A percentile compares a stretch with the other conserved stretches of the same genome.
phyloP scores from a whole-genome alignment of 148 eudicot species.

The Rhododendron kiyosumense region DNA sequence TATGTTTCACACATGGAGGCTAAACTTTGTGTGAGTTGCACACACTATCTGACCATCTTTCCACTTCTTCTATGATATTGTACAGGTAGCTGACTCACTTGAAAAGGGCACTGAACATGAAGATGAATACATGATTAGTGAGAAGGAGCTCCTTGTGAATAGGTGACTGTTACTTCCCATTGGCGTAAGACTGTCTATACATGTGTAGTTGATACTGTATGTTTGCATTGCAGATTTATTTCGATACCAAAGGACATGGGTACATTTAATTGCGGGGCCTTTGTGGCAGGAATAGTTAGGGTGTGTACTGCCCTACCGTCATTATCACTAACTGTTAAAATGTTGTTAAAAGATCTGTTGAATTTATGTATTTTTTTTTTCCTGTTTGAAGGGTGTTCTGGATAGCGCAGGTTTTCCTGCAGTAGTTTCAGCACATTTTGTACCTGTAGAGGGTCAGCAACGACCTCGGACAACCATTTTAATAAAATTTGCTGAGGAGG shows the following conservation, averaged over 20 bases:
- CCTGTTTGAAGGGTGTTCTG: conserved; percentile 76
- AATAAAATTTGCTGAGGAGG: conserved; percentile 99
- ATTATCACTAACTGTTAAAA: neutral
- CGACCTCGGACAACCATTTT: conserved; percentile 94
- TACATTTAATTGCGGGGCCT: conserved; percentile 96
- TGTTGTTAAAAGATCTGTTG: conserved; percentile 8
- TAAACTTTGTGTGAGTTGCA: neutral
- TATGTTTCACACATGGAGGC: neutral
- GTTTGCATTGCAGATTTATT: conserved; percentile 55
- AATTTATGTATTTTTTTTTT: conserved; percentile 2
- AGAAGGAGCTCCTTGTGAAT: conserved; percentile 95
- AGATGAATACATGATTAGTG: conserved; percentile 99
- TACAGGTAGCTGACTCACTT: conserved; percentile 97
- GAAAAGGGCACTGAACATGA: conserved; percentile 99
- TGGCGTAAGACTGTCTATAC: neutral
- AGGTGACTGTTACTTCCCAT: conserved; percentile 37
- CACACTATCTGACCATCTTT: neutral
- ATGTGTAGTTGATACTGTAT: neutral
- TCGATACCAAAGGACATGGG: conserved; percentile 99
- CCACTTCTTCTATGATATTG: neutral
- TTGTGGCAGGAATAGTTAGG: conserved; percentile 99
- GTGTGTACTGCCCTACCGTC: conserved; percentile 33
- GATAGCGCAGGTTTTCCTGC: conserved; percentile 98
- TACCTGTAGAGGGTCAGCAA: conserved; percentile 93
- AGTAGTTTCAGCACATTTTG: conserved; percentile 97